Evolutionary conservation across 495 filamentous ascomycete genomes (phyloP).

Genomic region (Penicillium crystallinum): DNA sequence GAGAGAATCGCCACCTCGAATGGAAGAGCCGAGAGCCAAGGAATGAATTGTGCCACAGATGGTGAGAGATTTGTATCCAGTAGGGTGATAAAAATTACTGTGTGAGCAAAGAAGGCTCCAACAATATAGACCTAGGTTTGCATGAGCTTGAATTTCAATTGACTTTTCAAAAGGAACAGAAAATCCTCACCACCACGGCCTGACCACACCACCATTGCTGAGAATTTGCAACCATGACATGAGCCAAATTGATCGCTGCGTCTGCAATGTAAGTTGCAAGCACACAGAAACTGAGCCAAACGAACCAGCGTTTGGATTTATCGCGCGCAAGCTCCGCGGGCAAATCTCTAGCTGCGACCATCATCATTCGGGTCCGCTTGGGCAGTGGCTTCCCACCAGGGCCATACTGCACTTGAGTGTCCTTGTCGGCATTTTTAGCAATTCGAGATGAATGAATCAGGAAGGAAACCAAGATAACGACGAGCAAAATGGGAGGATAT

Average conservation of each 20-base stretch:
- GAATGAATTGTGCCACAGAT: constrained; percentile 58
- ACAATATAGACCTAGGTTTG: constrained; percentile 63
- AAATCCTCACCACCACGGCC: constrained; percentile 65
- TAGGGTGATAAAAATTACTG: constrained; percentile 64
- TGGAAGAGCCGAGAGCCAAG: constrained; percentile 61
- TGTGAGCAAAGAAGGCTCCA: constrained; percentile 66
- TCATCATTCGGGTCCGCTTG: constrained; percentile 3
- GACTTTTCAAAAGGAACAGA: background rate
- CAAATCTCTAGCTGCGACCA: background rate
- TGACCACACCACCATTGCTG: constrained; percentile 84
- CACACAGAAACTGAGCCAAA: constrained; percentile 59
- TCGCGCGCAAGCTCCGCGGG: background rate
- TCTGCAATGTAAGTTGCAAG: constrained; percentile 67
- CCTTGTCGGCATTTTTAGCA: background rate
- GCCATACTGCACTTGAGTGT: background rate
- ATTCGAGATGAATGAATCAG: background rate
- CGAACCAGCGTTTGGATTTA: constrained; percentile 53
- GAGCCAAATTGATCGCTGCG: constrained; percentile 62
- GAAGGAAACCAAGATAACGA: background rate
- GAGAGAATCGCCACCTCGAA: constrained; percentile 63
- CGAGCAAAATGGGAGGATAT: background rate
- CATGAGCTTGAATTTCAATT: background rate
- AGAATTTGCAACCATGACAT: constrained; percentile 56
- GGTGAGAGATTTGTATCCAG: constrained; percentile 69
- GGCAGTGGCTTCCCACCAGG: constrained; percentile 4